Evolutionary conservation across 169 alveolate genomes (phyloP), one percentile per base, ranked within the genome.

Genomic region (Eimeria praecox): DNA sequence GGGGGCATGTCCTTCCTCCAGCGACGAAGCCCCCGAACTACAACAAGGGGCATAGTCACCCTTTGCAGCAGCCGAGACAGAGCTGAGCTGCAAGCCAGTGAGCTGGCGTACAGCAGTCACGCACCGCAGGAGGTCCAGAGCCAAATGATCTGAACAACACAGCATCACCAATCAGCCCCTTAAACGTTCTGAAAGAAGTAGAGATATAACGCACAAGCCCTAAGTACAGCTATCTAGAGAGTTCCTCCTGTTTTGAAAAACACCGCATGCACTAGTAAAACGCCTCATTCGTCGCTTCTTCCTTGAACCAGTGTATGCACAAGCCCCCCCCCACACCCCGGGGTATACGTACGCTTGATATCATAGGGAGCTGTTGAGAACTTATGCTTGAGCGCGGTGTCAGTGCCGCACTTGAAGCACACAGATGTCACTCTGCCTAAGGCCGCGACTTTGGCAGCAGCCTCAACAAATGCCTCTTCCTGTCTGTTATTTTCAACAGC

Each of bases 381-480:
- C 4, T 90, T 42, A 12, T 90, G 73, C 88, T 90, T 75, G 40
- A 73, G 95, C 40, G 88, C 88, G n/a, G 87, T 66, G 44, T 94
- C 90, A 5, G 96, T 94, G 33, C 75, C 90, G 75, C 89, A 86
- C 27, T 86, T 91, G 44, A 94, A 85, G 8, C 80, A 46, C 62
- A 94, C 82, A 30, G 90, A n/a, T 30, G 94, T 66, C 24, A 94
- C 91, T 27, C 35, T 27, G 22, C 96, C 96, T 62, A 94, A 33
- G 73, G 52, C 75, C 27, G 90, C 75, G 10, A 94, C 75, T 78
- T 62, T 35, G 59, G 62, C 73, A 24, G 71, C 73, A 14, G 96
- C 96, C 56, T 86, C 83, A 18, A 33, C 46, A 52, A 94, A 94
- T 1, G 96, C 96, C 33, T 94, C 96, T 83, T 94, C 96, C 10